These are phyloP conservation scores for Colletotrichum abscissum DNA, from an alignment of 2,329 filamentous ascomycete genomes.

Conservation along the genomic window DNA sequence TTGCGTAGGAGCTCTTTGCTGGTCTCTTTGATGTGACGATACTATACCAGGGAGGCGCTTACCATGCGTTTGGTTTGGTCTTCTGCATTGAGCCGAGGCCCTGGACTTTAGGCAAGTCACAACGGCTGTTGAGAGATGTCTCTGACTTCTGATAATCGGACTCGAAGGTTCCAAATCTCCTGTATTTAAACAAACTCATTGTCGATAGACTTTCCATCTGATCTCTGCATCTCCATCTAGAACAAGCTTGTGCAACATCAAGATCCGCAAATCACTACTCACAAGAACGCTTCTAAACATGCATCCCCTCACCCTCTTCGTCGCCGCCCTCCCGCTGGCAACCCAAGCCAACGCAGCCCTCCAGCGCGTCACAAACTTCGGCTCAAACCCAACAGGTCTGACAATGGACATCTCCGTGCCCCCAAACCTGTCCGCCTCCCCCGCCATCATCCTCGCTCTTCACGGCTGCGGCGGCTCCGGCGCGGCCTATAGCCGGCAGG, in stretches of 20 bases:
- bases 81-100: neutral
- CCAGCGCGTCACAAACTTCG: slow-evolving; percentile 25
- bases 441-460: slow-evolving; percentile 32
- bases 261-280: neutral
- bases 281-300: neutral
- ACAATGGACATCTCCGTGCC: slow-evolving; percentile 35
- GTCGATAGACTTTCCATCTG: neutral
- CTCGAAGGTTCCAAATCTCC: too few species aligned
- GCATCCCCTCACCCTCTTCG: neutral
- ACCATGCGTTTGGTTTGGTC: too few species aligned
- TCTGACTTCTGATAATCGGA: neutral
- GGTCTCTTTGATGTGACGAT: neutral
- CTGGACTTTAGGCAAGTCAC: neutral
- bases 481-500: slow-evolving; percentile 20
- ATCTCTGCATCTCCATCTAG: neutral
- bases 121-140: neutral
- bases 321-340: slow-evolving; percentile 3
- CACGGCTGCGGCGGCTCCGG: slow-evolving; percentile 36
- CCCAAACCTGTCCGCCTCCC: slow-evolving; percentile 12
- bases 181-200: neutral
- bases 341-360: slow-evolving; percentile 8
- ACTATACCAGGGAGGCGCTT: neutral
- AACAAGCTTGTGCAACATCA: neutral
- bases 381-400: slow-evolving; percentile 32
- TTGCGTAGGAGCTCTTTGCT: neutral